Percentiles rank a stretch among this genome's conserved stretches.
phyloP scores from a whole-genome alignment of 257 asterid species.

The Primulina huaijiensis region DNA sequence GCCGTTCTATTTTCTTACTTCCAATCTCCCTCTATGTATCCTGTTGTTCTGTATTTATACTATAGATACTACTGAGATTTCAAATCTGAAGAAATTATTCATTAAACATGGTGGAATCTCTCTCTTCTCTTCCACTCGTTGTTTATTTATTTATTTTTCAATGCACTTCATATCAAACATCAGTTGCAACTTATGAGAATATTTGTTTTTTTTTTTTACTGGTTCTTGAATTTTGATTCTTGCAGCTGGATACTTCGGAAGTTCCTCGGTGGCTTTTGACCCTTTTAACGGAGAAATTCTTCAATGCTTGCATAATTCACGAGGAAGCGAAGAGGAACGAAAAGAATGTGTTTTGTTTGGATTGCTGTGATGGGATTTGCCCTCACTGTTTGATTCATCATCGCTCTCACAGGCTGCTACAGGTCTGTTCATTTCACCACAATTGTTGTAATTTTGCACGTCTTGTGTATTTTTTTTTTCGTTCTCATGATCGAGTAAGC shows the following conservation, averaged over 20 bases:
- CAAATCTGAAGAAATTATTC: slow-evolving; percentile 1
- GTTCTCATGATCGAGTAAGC: no score
- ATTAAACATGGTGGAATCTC: slow-evolving; percentile 43
- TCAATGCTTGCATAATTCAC: slow-evolving; percentile 69
- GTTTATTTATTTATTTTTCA: not conserved
- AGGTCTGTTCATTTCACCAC: slow-evolving; percentile 33
- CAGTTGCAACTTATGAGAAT: not conserved
- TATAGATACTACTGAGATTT: not conserved
- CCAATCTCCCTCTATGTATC: slow-evolving; percentile 6
- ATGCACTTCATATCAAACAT: not conserved
- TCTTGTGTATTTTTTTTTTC: no score
- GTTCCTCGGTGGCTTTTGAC: slow-evolving; percentile 62
- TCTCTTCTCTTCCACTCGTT: not conserved
- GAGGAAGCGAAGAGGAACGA: slow-evolving; percentile 66
- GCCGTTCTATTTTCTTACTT: slow-evolving; percentile 50
- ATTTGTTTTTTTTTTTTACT: not conserved
- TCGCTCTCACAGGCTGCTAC: slow-evolving; percentile 63
- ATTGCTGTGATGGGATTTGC: slow-evolving; percentile 69
- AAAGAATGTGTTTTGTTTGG: slow-evolving; percentile 66
- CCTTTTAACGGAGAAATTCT: slow-evolving; percentile 61
- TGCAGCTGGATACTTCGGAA: slow-evolving; percentile 43
- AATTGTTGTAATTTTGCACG: no score
- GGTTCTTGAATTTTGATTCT: not conserved
- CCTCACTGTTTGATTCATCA: slow-evolving; percentile 55
- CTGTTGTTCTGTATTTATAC: not conserved